Evolutionary conservation across 2,329 filamentous ascomycete genomes (phyloP), one percentile per base, ranked within the genome.

Genomic region (Periconia macrospinosa): DNA sequence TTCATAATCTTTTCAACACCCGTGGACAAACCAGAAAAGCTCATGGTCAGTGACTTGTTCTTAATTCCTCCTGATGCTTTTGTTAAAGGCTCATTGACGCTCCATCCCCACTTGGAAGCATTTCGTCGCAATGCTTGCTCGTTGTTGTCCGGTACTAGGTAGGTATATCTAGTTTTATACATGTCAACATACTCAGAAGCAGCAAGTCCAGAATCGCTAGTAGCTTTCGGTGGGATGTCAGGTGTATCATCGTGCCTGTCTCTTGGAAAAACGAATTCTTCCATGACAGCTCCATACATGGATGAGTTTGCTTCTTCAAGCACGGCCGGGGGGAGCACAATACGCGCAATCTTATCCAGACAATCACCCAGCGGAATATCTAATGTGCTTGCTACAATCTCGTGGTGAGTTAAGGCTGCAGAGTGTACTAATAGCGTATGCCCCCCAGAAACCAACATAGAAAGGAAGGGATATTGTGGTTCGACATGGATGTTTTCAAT

Each of bases 291-390:
- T 3, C 88, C 94, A 76, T 95, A 97, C 81, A 91, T 91, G 49
- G 90, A 87, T 62, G 83, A 83, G 41, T 78, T 79, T 37, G 80
- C 79, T 1, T 71, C 69, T 17, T 80, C 75, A 19, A 93, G 72
- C 2, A 86, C 59, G 0, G 79, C 72, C 0, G 75, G 23, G 0
- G 92, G 93, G 0, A 97, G 75, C 53, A 97, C 85, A 15, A 82
- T 79, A 45, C 94, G 85, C 8, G 91, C 92, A 53, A 86, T 83
- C 75, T 97, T 96, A 78, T 99, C 94, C 33, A 99, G 79, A 65
- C 90, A 85, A 74, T 96, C 91, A 46, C 94, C 94, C 54, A 97
- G 79, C n/a, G 94, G 92, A 57, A 92, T 86, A 74, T 95, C 91
- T n/a, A 75, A 76, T 0, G 89, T 89, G 15, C 83, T 79, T 17